A percentile compares a stretch with the other conserved stretches of the same genome.
Evolutionary conservation across 108 stramenopile species (phyloP).

Genomic region (Chaetoceros muelleri): DNA sequence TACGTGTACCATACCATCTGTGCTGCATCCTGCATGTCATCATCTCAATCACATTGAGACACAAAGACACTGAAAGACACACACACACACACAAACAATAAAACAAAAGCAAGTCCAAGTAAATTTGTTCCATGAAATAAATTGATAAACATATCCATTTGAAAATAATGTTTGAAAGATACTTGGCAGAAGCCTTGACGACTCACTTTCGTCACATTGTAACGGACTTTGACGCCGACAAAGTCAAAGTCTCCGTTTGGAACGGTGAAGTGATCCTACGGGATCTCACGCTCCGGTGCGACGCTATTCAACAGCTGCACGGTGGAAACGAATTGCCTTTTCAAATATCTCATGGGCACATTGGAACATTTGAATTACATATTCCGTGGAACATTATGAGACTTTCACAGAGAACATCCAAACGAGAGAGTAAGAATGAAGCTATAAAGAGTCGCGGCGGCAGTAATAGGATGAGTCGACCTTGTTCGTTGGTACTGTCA

Average conservation of each 20-base stretch:
- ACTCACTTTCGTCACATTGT: constrained; percentile 57
- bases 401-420: constrained; percentile 11
- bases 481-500: constrained; percentile 42
- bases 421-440: neutral
- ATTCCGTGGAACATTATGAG: constrained; percentile 51
- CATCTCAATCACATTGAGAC: no score
- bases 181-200: constrained; percentile 42
- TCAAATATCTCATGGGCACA: constrained; percentile 44
- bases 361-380: constrained; percentile 43
- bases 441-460: neutral
- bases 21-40: no score
- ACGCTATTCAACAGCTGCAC: constrained; percentile 37
- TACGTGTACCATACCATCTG: no score
- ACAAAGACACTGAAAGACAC: no score
- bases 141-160: neutral
- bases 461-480: no score
- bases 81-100: no score
- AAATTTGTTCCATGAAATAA: no score
- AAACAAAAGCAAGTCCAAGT: no score
- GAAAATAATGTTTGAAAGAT: constrained; percentile 45
- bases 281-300: constrained; percentile 33
- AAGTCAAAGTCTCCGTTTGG: constrained; percentile 52
- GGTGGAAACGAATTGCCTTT: constrained; percentile 21
- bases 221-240: constrained; percentile 43
- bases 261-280: constrained; percentile 44